Percentiles rank a stretch among this genome's conserved stretches.
Conservation (phyloP, 805 yeast species). For the Maudiozyma bulderi region DNA sequence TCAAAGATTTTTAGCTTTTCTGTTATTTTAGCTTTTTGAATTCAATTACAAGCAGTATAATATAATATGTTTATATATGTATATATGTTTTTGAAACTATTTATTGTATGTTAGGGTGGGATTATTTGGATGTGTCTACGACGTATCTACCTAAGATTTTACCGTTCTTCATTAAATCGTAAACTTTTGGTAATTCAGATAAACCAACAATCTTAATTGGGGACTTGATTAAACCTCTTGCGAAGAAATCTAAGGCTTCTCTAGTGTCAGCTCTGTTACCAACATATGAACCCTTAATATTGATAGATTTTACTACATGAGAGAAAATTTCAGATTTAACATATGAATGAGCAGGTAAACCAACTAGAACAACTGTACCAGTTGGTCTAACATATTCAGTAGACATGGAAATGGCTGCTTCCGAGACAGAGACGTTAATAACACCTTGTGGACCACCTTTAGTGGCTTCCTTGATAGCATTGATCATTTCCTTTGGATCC, state of each 20-base stretch:
- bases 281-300: conserved; percentile 72
- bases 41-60: neutral
- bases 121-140: conserved; percentile 59
- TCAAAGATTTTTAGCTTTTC: too few species aligned
- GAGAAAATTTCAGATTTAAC: conserved; percentile 56
- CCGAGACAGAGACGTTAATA: conserved; percentile 61
- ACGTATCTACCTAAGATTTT: conserved; percentile 72
- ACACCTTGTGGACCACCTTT: conserved; percentile 67
- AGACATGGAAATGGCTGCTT: conserved; percentile 50
- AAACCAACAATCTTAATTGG: conserved; percentile 53
- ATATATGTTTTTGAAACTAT: neutral
- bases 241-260: conserved; percentile 64
- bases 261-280: conserved; percentile 79
- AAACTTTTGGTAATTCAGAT: conserved; percentile 43
- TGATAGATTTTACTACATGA: conserved; percentile 61
- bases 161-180: conserved; percentile 47
- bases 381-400: conserved; percentile 48
- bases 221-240: conserved; percentile 54
- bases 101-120: neutral
- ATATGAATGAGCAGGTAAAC: conserved; percentile 70
- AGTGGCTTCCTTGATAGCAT: conserved; percentile 44
- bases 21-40: too few species aligned
- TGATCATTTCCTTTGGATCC: conserved; percentile 35
- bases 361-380: conserved; percentile 64
- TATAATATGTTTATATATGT: neutral